phyloP scores from a whole-genome alignment of 257 asterid genomes.

The Paraleonurus japonicus region DNA sequence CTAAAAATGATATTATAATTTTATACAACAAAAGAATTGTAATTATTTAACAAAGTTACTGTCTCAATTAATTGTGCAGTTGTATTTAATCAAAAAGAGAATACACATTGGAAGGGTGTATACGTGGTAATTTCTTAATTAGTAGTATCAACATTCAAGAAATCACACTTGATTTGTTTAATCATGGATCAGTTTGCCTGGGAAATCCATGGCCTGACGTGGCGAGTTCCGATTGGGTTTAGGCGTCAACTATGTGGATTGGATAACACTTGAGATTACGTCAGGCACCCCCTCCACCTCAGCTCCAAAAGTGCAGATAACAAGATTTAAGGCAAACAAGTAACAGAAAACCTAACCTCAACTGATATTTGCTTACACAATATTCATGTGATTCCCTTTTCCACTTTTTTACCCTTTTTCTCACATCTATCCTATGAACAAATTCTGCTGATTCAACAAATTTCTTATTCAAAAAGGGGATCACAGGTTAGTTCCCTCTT shows the following conservation, averaged over 20 bases:
- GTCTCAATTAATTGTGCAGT: no score
- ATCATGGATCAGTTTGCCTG: no score
- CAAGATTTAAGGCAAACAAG: constrained; percentile 26
- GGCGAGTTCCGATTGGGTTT: constrained; percentile 32
- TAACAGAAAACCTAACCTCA: constrained; percentile 21
- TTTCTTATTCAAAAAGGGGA: constrained; percentile 1
- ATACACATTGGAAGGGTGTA: no score
- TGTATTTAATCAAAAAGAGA: no score
- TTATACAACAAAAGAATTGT: no score
- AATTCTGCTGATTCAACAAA: constrained; percentile 33
- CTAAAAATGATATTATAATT: no score
- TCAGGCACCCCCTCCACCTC: constrained; percentile 38
- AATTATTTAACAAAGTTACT: no score
- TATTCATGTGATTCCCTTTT: constrained; percentile 46
- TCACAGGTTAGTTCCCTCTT: constrained; percentile 39
- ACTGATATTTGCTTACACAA: constrained; percentile 3
- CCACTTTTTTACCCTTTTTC: constrained; percentile 10
- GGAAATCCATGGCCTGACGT: constrained; percentile 39
- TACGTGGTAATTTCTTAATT: no score
- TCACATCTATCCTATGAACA: constrained; percentile 1
- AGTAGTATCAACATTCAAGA: no score
- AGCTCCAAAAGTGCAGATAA: constrained; percentile 56
- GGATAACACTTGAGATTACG: constrained; percentile 40
- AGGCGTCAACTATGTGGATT: constrained; percentile 37
- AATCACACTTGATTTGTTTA: no score